These are phyloP conservation scores for Cystofilobasidium bisporidii DNA, from an alignment of 768 basidiomycete genomes.

Conservation along the genomic window DNA sequence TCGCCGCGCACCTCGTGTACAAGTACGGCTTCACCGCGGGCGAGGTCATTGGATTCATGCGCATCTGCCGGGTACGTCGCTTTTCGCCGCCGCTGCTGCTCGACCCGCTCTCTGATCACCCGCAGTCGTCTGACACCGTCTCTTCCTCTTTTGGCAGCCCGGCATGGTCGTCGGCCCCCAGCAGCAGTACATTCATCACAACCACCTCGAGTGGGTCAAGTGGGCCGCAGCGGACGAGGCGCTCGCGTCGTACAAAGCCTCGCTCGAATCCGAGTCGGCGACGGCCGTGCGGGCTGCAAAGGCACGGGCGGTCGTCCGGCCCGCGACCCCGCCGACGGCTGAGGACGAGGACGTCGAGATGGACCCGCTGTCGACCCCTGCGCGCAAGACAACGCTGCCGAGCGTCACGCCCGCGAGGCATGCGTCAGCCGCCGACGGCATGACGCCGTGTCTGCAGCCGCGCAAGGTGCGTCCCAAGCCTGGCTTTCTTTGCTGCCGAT, in stretches of 20 bases:
- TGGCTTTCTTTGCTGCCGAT: too few species aligned
- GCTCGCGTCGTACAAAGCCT: constrained; percentile 18
- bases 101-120: constrained; percentile 41
- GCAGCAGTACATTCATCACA: constrained; percentile 81
- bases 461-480: constrained; percentile 44
- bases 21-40: constrained; percentile 94
- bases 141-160: neutral
- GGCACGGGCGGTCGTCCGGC: too few species aligned
- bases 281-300: constrained; percentile 26
- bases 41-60: constrained; percentile 97
- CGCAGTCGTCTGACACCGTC: constrained; percentile 14
- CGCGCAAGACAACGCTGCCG: constrained; percentile 46
- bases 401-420: constrained; percentile 76
- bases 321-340: constrained; percentile 17
- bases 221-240: constrained; percentile 80
- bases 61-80: constrained; percentile 86
- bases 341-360: constrained; percentile 37
- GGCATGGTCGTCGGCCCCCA: constrained; percentile 30
- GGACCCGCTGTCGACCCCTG: constrained; percentile 59
- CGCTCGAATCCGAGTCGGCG: constrained; percentile 41
- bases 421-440: constrained; percentile 56
- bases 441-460: constrained; percentile 63
- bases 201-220: constrained; percentile 85
- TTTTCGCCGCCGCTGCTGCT: constrained; percentile 69
- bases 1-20: constrained; percentile 94